Conservation (phyloP, 1,284 basidiomycete species). For the Rhodotorula sp. region DNA sequence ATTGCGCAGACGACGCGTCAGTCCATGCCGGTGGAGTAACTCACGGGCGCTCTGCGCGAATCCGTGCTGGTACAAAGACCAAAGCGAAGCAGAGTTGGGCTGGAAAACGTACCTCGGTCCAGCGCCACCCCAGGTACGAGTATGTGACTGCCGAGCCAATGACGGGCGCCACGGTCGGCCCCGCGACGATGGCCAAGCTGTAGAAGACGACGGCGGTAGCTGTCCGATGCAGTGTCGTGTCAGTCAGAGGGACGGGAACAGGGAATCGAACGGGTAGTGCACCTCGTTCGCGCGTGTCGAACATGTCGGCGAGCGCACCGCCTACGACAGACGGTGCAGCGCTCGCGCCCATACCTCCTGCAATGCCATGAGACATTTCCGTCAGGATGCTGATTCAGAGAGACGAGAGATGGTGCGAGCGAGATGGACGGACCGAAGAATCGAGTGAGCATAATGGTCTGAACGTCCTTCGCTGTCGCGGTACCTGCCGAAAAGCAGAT, state of each 20-base stretch:
- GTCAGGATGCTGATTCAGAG: too few species aligned
- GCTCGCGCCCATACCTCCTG: conserved; percentile 42
- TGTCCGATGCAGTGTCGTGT: background rate
- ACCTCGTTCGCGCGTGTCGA: conserved; percentile 51
- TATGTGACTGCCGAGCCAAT: conserved; percentile 60
- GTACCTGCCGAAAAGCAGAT: conserved; percentile 65
- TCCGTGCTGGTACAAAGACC: too few species aligned
- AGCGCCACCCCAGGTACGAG: conserved; percentile 51
- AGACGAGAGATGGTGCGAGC: background rate
- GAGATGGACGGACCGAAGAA: conserved; percentile 41
- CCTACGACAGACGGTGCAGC: conserved; percentile 53
- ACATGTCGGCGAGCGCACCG: conserved; percentile 19
- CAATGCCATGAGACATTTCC: background rate
- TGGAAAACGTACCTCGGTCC: conserved; percentile 41
- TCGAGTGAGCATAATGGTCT: conserved; percentile 50
- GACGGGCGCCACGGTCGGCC: conserved; percentile 66
- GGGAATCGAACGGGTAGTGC: background rate
- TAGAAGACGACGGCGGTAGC: conserved; percentile 68
- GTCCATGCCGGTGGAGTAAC: background rate
- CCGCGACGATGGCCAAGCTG: conserved; percentile 63
- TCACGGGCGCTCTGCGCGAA: too few species aligned
- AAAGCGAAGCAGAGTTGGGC: background rate
- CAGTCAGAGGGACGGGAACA: background rate
- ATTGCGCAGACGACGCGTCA: background rate
- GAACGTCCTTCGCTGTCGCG: conserved; percentile 66